Percentiles rank a stretch among this genome's conserved stretches.
Evolutionary conservation across 2,329 filamentous ascomycete genomes (phyloP).

Genomic region (Uncinocarpus reesii): DNA sequence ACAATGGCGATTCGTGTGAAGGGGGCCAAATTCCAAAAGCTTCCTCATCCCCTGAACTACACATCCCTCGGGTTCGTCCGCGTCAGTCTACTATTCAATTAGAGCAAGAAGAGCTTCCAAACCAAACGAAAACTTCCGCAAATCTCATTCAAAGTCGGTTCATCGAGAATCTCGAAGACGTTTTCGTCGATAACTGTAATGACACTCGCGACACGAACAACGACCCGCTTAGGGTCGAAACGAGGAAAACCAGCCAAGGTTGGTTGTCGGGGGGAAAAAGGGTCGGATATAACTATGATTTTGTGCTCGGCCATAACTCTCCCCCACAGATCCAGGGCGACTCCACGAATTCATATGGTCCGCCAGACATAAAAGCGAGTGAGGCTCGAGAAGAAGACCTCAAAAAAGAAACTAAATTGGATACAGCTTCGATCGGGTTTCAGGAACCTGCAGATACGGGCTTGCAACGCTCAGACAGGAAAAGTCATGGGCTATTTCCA

Average conservation of each 20-base stretch:
- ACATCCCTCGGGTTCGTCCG: neutral
- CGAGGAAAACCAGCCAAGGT: conserved; percentile 25
- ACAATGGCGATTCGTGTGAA: neutral
- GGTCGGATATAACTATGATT: conserved; percentile 32
- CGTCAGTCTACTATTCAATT: neutral
- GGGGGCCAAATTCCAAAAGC: neutral
- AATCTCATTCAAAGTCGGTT: conserved; percentile 24
- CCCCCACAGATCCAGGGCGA: neutral
- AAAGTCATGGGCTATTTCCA: neutral
- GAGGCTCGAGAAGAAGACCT: neutral
- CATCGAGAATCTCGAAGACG: conserved; percentile 25
- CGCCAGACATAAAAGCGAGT: neutral
- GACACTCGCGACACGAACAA: neutral
- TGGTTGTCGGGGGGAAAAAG: conserved; percentile 36
- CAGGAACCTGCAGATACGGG: neutral
- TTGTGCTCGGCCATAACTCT: conserved; percentile 19
- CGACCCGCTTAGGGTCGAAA: neutral
- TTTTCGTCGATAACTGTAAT: conserved; percentile 27
- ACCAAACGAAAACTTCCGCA: neutral
- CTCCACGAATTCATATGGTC: neutral
- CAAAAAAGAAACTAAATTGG: neutral
- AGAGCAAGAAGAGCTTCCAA: neutral
- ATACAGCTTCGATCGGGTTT: neutral
- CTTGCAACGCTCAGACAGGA: neutral
- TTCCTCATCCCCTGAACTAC: neutral